Evolutionary conservation across 306 rosid species (phyloP), one percentile per base, ranked within the genome.

Genomic region (Prunus salicina): DNA sequence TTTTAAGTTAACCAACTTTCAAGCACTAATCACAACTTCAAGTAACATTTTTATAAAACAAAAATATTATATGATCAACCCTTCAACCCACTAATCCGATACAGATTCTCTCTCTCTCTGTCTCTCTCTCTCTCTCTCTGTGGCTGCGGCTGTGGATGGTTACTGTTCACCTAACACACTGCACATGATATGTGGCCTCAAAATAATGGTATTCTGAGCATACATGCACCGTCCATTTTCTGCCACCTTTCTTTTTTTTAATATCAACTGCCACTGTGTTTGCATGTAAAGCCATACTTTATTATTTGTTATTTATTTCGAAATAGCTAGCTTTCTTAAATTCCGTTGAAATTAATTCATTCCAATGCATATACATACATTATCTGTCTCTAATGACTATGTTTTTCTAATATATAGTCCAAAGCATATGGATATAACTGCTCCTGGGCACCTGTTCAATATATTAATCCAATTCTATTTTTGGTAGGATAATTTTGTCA

Each of bases 91-190:
- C 25, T 67, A 16, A 30, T 19, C 61, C 3, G 4, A 47, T 6
- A 38, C 43, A 67, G 41, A 13, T 6, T 20, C 28, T 8, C 62
- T 52, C 58, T 49, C 58, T 19, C 60, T 24, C 64, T 22, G 32
- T 58, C 15, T 51, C 43, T 51, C 6, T 51, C 41, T 34, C 41
- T 49, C 22, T 18, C 60, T 22, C 63, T 20, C 34, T 30, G 34
- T 30, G 32, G 5, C 4, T 46, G 72, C 12, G 34, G 30, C 55
- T 55, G 12, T 9, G 49, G 58, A 50, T 20, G 76, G 76, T 68
- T 47, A 82, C 55, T n/a, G 79, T 74, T 83, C 82, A 88, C 82
- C 87, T 53, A 88, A 77, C 82, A 72, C 70, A 16, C 24, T 32
- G 7, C 24, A 27, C 46, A 61, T 24, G 20, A 16, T 30, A 81